These are phyloP conservation scores for Dispira simplex DNA, from an alignment of 192 early-diverging fungal genomes.

Conservation along the genomic window DNA sequence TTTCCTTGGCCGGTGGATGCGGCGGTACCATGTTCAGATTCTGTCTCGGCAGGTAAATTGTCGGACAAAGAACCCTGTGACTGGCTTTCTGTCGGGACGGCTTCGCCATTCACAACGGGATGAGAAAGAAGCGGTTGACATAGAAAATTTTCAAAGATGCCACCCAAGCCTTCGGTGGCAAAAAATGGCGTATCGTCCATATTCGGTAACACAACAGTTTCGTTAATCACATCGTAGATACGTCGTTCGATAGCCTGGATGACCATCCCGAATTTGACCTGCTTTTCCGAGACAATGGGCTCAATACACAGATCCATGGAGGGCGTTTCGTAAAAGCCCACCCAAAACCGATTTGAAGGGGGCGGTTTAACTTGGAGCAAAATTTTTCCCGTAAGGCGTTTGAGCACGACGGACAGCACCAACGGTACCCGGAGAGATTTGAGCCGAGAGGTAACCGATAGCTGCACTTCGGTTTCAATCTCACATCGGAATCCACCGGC, in stretches of 20 bases:
- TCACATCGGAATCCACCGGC: conserved; percentile 58
- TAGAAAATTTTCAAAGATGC: conserved; percentile 34
- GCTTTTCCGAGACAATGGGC: conserved; percentile 71
- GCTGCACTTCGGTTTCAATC: conserved; percentile 47
- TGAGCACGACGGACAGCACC: conserved; percentile 57
- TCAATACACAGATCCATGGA: conserved; percentile 53
- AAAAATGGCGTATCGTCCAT: conserved; percentile 81
- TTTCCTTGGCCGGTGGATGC: background rate
- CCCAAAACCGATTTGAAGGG: conserved; percentile 71
- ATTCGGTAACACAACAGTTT: conserved; percentile 69
- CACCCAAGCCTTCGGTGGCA: conserved; percentile 34
- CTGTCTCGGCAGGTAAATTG: background rate
- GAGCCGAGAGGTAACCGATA: conserved; percentile 34
- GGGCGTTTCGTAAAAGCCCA: conserved; percentile 70
- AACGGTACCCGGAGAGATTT: conserved; percentile 57
- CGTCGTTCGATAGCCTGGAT: conserved; percentile 73
- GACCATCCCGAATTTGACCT: conserved; percentile 62
- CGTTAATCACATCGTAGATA: conserved; percentile 63
- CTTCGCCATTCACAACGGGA: background rate
- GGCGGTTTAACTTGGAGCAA: conserved; percentile 63
- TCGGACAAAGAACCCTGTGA: background rate
- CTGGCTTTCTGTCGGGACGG: background rate
- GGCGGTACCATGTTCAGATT: background rate
- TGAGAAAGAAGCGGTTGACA: background rate
- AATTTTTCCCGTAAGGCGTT: conserved; percentile 53